These are phyloP conservation scores for Eleusine coracana DNA, from an alignment of 176 grass and related monocot genomes.

Conservation along the genomic window DNA sequence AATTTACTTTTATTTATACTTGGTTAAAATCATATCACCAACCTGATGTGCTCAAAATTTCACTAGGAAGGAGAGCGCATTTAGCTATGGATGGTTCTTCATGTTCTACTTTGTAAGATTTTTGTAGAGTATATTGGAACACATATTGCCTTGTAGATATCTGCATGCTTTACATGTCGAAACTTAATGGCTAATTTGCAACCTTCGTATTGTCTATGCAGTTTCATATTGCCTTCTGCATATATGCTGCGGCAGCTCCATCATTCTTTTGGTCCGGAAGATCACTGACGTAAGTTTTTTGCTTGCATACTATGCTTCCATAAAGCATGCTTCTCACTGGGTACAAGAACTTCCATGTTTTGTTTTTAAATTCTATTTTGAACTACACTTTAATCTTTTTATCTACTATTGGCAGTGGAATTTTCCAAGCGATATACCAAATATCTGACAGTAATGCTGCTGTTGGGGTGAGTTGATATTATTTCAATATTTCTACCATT, in stretches of 20 bases:
- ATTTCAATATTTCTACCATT: not conserved
- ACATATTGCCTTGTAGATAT: not conserved
- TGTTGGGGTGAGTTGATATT: conserved; percentile 56
- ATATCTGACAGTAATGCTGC: conserved; percentile 19
- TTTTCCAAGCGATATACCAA: conserved; percentile 51
- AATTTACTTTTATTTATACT: not conserved
- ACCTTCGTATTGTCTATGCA: conserved; percentile 32
- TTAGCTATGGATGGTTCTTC: conserved; percentile 95
- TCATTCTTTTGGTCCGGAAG: conserved; percentile 49
- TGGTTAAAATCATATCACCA: not conserved
- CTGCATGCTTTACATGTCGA: not conserved
- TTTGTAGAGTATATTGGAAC: not conserved
- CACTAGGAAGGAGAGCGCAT: conserved; percentile 78
- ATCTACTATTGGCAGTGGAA: conserved; percentile 48
- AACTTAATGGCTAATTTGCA: not conserved
- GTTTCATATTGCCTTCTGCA: conserved; percentile 65
- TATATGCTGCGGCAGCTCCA: conserved; percentile 58
- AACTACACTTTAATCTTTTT: not conserved
- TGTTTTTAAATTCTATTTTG: not conserved
- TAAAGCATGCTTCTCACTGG: not conserved
- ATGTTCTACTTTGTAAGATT: conserved; percentile 81
- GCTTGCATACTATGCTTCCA: not conserved
- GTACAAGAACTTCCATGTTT: not conserved
- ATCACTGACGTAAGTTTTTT: conserved; percentile 63
- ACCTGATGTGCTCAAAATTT: conserved; percentile 20